phyloP scores from a whole-genome alignment of 345 rosid species.

The Camelina sativa region DNA sequence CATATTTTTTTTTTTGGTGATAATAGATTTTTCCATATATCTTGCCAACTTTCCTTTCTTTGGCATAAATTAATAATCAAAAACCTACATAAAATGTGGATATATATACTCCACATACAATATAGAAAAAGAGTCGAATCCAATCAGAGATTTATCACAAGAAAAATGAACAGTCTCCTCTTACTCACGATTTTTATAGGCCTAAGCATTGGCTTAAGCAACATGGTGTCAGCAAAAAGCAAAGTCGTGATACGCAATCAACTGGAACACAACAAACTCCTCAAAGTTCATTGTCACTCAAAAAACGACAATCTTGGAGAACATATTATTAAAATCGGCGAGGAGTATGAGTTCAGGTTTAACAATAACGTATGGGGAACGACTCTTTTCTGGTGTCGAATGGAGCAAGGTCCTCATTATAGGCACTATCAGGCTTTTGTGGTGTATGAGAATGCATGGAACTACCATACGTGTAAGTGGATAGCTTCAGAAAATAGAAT shows the following conservation, averaged over 20 bases:
- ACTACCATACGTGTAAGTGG: conserved; percentile 8
- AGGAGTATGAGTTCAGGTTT: conserved; percentile 29
- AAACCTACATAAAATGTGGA: not conserved
- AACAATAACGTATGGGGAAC: conserved; percentile 13
- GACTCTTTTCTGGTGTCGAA: conserved; percentile 14
- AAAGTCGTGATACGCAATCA: conserved; percentile 31
- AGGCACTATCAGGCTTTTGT: conserved; percentile 36
- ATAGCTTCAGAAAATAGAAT: conserved; percentile 1
- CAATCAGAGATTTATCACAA: not conserved
- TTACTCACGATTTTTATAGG: not conserved
- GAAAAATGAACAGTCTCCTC: conserved; percentile 23
- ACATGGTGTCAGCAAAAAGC: conserved; percentile 26
- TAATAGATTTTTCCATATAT: not conserved
- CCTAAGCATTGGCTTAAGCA: conserved; percentile 30
- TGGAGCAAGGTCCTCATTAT: conserved; percentile 41
- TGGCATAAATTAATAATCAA: not conserved
- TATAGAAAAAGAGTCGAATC: not conserved
- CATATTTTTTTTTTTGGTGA: not conserved
- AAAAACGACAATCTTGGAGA: conserved; percentile 23
- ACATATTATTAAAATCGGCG: conserved; percentile 1
- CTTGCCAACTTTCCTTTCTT: not conserved
- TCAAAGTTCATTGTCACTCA: conserved; percentile 27
- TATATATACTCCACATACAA: not conserved
- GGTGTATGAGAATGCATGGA: conserved; percentile 36
- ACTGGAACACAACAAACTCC: conserved; percentile 33